Conservation (phyloP, 1,284 basidiomycete species). For the Rhodotorula sp. region DNA sequence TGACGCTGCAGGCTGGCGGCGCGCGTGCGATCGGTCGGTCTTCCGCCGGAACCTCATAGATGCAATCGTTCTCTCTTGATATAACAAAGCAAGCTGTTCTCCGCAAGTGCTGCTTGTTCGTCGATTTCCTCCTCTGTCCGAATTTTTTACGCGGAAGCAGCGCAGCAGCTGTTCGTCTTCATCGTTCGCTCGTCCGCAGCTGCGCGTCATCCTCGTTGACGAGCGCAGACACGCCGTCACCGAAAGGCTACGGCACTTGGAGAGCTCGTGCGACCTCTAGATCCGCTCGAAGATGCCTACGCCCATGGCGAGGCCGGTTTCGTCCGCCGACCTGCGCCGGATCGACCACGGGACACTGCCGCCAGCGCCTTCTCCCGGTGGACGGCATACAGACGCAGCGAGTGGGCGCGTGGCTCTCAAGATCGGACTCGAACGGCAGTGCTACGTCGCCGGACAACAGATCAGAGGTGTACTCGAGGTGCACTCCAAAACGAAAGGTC, state of each 20-base stretch:
- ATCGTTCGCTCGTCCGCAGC: too few species aligned
- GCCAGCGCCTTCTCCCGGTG: neutral
- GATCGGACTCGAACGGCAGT: constrained; percentile 6
- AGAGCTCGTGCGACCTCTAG: too few species aligned
- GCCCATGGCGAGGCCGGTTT: neutral
- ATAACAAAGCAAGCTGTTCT: too few species aligned
- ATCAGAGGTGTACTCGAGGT: constrained; percentile 40
- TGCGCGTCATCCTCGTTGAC: too few species aligned
- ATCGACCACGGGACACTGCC: neutral
- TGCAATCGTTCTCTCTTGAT: neutral
- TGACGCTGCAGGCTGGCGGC: constrained; percentile 27
- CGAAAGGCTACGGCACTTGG: too few species aligned
- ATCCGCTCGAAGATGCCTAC: neutral
- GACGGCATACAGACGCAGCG: neutral
- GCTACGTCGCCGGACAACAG: constrained; percentile 33
- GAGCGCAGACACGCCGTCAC: too few species aligned
- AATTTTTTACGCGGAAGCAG: too few species aligned
- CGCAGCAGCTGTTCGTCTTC: neutral
- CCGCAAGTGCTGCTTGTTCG: too few species aligned
- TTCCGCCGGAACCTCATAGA: constrained; percentile 4
- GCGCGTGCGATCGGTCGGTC: constrained; percentile 37
- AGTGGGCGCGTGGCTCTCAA: neutral
- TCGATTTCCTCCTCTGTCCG: too few species aligned
- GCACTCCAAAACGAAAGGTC: constrained; percentile 18
- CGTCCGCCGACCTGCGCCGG: neutral